These are phyloP conservation scores for Phialophora macrospora DNA, from an alignment of 2,329 filamentous ascomycete genomes.

Conservation along the genomic window DNA sequence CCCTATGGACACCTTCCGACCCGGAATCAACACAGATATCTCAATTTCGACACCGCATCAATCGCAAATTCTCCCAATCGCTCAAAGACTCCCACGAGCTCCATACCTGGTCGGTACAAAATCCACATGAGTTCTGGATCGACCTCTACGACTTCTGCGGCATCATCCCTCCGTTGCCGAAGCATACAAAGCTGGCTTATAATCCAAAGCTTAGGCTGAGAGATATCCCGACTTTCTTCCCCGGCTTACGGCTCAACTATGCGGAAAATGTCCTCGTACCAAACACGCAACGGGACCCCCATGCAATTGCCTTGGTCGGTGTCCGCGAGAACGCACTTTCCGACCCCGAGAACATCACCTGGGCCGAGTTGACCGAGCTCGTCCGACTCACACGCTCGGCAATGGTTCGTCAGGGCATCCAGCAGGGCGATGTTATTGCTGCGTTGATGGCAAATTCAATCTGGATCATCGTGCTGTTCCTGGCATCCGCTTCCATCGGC, in stretches of 20 bases:
- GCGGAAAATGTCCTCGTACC: slow-evolving; percentile 49
- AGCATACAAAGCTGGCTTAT: slow-evolving; percentile 45
- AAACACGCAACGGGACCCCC: slow-evolving; percentile 42
- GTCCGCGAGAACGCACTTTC: slow-evolving; percentile 48
- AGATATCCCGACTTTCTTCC: slow-evolving; percentile 49
- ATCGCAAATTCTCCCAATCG: slow-evolving; percentile 28
- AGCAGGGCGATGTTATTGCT: slow-evolving; percentile 47
- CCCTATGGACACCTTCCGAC: slow-evolving; percentile 32
- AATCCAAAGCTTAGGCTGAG: slow-evolving; percentile 46
- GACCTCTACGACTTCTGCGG: slow-evolving; percentile 49
- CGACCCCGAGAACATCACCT: slow-evolving; percentile 45
- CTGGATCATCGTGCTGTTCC: slow-evolving; percentile 50
- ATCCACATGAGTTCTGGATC: slow-evolving; percentile 52
- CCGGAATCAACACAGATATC: slow-evolving; percentile 36
- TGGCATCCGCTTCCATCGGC: slow-evolving; percentile 50
- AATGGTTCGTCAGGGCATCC: slow-evolving; percentile 46
- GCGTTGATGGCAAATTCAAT: slow-evolving; percentile 52
- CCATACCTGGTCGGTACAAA: slow-evolving; percentile 48
- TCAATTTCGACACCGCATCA: slow-evolving; percentile 35
- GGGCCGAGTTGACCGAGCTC: slow-evolving; percentile 47
- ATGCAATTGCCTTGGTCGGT: slow-evolving; percentile 48
- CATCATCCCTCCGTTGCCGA: slow-evolving; percentile 44
- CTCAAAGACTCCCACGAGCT: slow-evolving; percentile 44
- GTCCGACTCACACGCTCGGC: slow-evolving; percentile 48
- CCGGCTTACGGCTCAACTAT: slow-evolving; percentile 47